Percentiles rank a stretch among this genome's conserved stretches.
These are phyloP conservation scores for Testicularia cyperi DNA, from an alignment of 1,284 basidiomycete species.

Conservation along the genomic window DNA sequence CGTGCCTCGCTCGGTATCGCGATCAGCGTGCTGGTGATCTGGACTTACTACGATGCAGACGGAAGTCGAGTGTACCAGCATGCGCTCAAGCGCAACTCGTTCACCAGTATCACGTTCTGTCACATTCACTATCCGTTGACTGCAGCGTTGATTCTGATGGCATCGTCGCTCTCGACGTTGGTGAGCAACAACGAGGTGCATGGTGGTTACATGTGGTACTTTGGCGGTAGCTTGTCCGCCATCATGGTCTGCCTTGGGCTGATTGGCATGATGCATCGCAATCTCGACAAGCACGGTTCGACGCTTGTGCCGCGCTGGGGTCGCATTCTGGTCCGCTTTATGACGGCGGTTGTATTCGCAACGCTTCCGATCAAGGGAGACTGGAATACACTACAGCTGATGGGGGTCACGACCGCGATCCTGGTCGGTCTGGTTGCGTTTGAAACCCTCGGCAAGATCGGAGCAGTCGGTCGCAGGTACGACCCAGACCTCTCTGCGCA, in stretches of 20 bases:
- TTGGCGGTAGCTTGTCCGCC: conserved; percentile 34
- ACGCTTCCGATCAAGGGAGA: conserved; percentile 41
- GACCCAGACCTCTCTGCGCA: conserved; percentile 36
- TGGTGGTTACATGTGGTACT: conserved; percentile 50
- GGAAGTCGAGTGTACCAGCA: conserved; percentile 55
- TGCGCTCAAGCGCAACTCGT: conserved; percentile 54
- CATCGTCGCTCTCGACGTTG: conserved; percentile 30
- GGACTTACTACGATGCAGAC: conserved; percentile 55
- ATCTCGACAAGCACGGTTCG: conserved; percentile 42
- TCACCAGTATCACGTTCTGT: conserved; percentile 50
- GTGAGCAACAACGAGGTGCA: conserved; percentile 22
- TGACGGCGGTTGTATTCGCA: conserved; percentile 31
- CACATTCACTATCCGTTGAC: conserved; percentile 57
- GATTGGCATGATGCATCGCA: conserved; percentile 50
- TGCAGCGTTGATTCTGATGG: conserved; percentile 49
- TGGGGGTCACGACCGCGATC: conserved; percentile 35
- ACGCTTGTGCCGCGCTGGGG: conserved; percentile 42
- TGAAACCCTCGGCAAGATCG: conserved; percentile 57
- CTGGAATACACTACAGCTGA: conserved; percentile 37
- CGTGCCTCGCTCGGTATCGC: conserved; percentile 46
- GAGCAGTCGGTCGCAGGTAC: conserved; percentile 44
- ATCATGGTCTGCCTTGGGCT: conserved; percentile 41
- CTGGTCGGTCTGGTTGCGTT: conserved; percentile 41
- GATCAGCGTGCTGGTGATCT: conserved; percentile 53
- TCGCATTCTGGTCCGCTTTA: conserved; percentile 40